Percentiles rank a stretch among this genome's conserved stretches.
These are phyloP conservation scores for Cytospora piceicola DNA, from an alignment of 2,329 filamentous ascomycete genomes.

Conservation along the genomic window DNA sequence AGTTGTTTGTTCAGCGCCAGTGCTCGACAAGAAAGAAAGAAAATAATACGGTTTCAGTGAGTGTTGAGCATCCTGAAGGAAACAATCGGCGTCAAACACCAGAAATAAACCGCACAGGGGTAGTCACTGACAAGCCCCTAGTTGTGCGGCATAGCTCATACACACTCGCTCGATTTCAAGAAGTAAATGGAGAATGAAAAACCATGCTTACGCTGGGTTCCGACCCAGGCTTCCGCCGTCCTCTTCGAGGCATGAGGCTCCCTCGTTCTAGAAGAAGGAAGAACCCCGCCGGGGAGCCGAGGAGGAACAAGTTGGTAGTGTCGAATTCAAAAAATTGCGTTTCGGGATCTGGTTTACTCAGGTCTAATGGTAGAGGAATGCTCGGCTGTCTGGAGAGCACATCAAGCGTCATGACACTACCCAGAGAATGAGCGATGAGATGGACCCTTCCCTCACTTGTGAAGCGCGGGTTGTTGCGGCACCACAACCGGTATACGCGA, in stretches of 20 bases:
- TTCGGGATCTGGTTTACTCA: slow-evolving; percentile 45
- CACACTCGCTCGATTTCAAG: background rate
- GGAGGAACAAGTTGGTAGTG: slow-evolving; percentile 85
- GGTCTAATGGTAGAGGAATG: slow-evolving; percentile 56
- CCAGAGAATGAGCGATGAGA: slow-evolving; percentile 89
- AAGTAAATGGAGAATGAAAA: background rate
- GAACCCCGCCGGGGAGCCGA: slow-evolving; percentile 88
- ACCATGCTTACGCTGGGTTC: slow-evolving; percentile 51
- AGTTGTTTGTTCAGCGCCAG: background rate
- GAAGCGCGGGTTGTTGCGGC: slow-evolving; percentile 88
- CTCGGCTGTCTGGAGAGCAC: slow-evolving; percentile 90
- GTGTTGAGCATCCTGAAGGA: too few species aligned
- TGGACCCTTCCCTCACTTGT: slow-evolving; percentile 81
- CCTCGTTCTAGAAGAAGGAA: slow-evolving; percentile 84
- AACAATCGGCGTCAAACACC: background rate
- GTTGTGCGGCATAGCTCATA: background rate
- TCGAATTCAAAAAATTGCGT: slow-evolving; percentile 83
- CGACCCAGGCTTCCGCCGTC: slow-evolving; percentile 74
- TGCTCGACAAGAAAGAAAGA: too few species aligned
- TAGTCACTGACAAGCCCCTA: background rate
- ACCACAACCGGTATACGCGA: slow-evolving; percentile 94
- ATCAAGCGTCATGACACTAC: slow-evolving; percentile 92
- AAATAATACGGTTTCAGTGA: too few species aligned
- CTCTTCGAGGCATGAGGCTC: slow-evolving; percentile 73
- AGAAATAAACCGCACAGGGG: background rate